Evolutionary conservation across 1,139 yeast species (phyloP).

Genomic region (Yamadazyma dendronema): DNA sequence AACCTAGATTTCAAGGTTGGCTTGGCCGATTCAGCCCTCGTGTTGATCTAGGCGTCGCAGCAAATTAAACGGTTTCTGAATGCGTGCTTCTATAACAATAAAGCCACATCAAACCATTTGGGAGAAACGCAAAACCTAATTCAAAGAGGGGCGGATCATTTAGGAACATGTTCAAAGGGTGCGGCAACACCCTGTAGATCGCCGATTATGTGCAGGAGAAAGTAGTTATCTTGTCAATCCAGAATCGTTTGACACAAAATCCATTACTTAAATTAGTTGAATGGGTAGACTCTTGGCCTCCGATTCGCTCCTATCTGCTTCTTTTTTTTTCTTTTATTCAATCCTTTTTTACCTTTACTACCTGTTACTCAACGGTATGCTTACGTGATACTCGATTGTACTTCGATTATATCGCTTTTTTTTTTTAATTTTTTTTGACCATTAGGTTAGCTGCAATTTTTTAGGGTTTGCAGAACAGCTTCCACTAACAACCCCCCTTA

Average conservation of each 20-base stretch:
- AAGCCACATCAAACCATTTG: background rate
- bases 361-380: no score
- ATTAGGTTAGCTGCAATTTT: no score
- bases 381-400: no score
- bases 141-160: background rate
- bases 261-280: background rate
- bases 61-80: no score
- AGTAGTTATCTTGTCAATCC: background rate
- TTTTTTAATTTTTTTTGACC: no score
- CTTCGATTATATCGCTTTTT: no score
- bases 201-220: background rate
- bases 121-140: background rate
- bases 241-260: background rate
- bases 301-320: background rate
- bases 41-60: no score
- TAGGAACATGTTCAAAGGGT: background rate
- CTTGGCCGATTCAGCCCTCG: background rate
- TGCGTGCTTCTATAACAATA: background rate
- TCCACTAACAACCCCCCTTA: no score
- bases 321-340: background rate
- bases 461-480: no score
- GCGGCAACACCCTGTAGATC: background rate
- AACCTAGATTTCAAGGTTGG: background rate
- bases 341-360: background rate
- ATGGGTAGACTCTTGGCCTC: background rate